Evolutionary conservation across 768 basidiomycete species (phyloP), one percentile per base, ranked within the genome.

Genomic region (Tulasnella sp.): DNA sequence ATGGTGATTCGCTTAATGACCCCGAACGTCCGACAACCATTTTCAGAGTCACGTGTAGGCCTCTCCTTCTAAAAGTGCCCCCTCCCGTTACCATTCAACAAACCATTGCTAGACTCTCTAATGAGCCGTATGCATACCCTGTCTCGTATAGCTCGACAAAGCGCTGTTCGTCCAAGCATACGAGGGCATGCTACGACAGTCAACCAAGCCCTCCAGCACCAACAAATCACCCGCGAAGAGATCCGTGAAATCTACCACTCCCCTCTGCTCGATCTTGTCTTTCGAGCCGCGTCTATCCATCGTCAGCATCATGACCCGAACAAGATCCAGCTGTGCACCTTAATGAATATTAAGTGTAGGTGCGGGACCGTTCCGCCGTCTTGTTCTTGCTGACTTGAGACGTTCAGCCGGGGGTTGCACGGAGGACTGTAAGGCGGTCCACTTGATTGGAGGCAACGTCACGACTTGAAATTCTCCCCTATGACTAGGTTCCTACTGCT

Each of bases 281-380:
- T 93, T 85, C 90, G 91, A 75, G 92, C 97, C 46, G 94, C 96
- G 19, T 85, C 90, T 3, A 89, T 97, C 16, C 97, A 99, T 85
- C 88, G 97, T 81, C 89, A 92, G 83, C 88, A 93, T 85, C 95
- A 98, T 82, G 93, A 97, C 86, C 92, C 96, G 42, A 89, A 86
- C 82, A 95, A 98, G 88, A 91, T 99, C 40, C 97, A 99, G 86
- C 89, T 99, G 42, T 98, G 97, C 83, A 99, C 97, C 5, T 89
- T 99, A 40, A 96, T 99, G 93, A 99, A 99, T 85, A 99, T 99
- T 86, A 99, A 99, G 86, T 96, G 96, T 94, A 85, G 82, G 93
- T 88, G 80, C n/a, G 48, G n/a, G 40, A 31, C 48, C 27, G 12
- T 27, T 77, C 71, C 42, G 40, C 39, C 12, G 56, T 46, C 24